A percentile compares a stretch with the other conserved stretches of the same genome.
Evolutionary conservation across 2,329 filamentous ascomycete species (phyloP).

Genomic region (Xylaria sp.): DNA sequence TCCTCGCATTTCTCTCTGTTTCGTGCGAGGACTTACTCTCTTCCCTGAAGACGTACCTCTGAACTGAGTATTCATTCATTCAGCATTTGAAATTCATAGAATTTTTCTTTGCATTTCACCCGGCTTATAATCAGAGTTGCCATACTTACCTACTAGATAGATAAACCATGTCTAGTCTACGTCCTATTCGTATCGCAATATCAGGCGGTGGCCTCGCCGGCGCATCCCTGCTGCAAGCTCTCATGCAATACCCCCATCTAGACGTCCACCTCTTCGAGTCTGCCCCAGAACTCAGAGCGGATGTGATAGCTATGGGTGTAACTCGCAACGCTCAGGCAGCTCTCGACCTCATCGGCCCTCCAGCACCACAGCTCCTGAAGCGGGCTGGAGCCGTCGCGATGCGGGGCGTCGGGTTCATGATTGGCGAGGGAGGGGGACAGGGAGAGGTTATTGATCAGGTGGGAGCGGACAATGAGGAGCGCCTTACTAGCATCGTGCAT

Average conservation of each 20-base stretch:
- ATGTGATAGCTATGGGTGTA: conserved; percentile 31
- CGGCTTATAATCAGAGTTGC: no score
- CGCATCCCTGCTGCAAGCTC: conserved; percentile 11
- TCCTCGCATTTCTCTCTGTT: no score
- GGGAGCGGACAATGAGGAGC: conserved; percentile 21
- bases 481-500: conserved; percentile 30
- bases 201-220: conserved; percentile 18
- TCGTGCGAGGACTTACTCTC: no score
- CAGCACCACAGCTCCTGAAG: conserved; percentile 24
- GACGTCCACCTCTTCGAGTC: conserved; percentile 24
- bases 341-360: conserved; percentile 31
- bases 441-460: conserved; percentile 18
- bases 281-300: conserved; percentile 3
- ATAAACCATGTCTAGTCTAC: no score
- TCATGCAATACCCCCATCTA: conserved; percentile 6
- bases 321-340: conserved; percentile 32
- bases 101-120: no score
- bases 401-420: conserved; percentile 32
- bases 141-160: no score
- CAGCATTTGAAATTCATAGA: no score
- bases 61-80: no score
- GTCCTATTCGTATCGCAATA: no score
- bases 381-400: conserved; percentile 34
- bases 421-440: conserved; percentile 26
- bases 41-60: no score